Percentiles rank a stretch among this genome's conserved stretches.
phyloP scores from a whole-genome alignment of 768 basidiomycete genomes.

The Multifurca ochricompacta region DNA sequence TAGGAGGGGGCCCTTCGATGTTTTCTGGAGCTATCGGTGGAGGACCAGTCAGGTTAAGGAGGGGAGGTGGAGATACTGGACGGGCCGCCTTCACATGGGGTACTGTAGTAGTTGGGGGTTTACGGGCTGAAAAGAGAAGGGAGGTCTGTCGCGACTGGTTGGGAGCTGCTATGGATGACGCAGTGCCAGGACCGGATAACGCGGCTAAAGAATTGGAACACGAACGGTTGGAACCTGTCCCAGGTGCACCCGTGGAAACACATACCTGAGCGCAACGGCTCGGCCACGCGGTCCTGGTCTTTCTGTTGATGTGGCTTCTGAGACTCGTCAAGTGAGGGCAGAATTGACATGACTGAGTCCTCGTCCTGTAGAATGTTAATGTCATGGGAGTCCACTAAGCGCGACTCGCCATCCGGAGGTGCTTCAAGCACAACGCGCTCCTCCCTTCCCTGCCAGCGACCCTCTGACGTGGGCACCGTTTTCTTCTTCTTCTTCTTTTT shows the following conservation, averaged over 20 bases:
- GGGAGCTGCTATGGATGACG: background rate
- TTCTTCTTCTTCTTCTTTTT: conserved; percentile 28
- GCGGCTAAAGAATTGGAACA: background rate
- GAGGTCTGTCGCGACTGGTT: background rate
- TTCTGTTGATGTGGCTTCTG: background rate
- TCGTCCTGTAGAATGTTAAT: background rate
- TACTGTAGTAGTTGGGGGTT: background rate
- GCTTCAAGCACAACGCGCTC: conserved; percentile 12
- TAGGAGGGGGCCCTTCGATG: background rate
- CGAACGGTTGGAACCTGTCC: background rate
- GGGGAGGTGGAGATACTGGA: background rate
- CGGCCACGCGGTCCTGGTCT: background rate
- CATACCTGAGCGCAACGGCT: background rate
- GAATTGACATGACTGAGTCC: background rate
- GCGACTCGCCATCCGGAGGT: conserved; percentile 10
- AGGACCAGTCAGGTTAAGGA: conserved; percentile 16
- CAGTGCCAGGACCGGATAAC: background rate
- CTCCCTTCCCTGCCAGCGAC: background rate
- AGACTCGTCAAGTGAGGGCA: background rate
- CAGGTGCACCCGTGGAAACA: background rate
- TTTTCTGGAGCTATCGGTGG: background rate
- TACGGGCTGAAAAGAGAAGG: background rate
- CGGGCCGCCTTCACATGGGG: background rate
- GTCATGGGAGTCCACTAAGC: background rate
- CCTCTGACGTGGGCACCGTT: background rate